Conservation (phyloP, 192 early-diverging fungal species). For the Phycomyces blakesleeanus region DNA sequence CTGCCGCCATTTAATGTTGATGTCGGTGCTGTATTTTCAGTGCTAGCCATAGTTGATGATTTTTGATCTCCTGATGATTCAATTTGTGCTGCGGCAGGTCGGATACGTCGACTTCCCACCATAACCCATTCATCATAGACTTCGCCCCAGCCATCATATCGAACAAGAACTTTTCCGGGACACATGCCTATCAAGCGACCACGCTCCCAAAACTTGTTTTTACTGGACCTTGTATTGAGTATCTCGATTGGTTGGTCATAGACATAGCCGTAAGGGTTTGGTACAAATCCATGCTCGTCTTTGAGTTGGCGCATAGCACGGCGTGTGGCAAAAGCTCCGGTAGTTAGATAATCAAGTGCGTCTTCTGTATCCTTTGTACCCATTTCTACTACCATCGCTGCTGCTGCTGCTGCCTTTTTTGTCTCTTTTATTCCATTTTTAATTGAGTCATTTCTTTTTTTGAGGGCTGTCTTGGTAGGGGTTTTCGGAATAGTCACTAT, state of each 20-base stretch:
- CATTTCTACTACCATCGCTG: neutral
- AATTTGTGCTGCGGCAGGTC: neutral
- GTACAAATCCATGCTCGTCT: conserved; percentile 35
- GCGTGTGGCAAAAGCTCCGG: conserved; percentile 50
- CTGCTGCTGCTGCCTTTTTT: neutral
- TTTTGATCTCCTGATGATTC: too few species aligned
- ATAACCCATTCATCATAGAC: conserved; percentile 56
- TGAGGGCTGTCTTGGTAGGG: too few species aligned
- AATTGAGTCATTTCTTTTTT: too few species aligned
- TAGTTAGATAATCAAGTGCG: conserved; percentile 33
- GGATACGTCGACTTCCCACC: conserved; percentile 43
- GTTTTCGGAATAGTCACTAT: too few species aligned
- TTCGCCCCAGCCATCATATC: conserved; percentile 49
- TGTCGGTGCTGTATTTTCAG: neutral
- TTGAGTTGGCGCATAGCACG: conserved; percentile 40
- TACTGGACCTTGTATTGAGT: conserved; percentile 28
- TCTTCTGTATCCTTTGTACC: neutral
- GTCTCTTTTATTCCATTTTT: neutral
- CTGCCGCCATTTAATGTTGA: neutral
- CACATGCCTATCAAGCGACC: conserved; percentile 40
- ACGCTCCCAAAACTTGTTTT: conserved; percentile 41
- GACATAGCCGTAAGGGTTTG: conserved; percentile 46
- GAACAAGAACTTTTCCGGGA: conserved; percentile 43
- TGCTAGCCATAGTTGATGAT: too few species aligned
- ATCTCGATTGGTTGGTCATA: conserved; percentile 40